Base-by-base conservation (phyloP, 805 yeast genomes). In the Cyberlindnera nakhonratchasimensis region DNA sequence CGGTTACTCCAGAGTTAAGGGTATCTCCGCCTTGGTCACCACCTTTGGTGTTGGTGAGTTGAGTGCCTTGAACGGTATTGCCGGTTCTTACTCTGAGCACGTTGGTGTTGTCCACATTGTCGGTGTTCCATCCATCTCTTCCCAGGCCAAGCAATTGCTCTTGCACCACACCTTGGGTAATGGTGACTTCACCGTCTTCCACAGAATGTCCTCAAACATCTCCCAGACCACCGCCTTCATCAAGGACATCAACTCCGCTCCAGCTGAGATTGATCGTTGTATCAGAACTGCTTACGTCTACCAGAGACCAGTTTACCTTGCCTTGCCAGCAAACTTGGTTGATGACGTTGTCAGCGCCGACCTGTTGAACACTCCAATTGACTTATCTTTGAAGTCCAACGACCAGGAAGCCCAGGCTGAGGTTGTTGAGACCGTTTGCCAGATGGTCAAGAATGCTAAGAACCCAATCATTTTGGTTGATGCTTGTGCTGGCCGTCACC, bases 41-140 rank as follows among this genome's bases (percentile, higher is more conserved):
- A 86, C 96, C 38, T 86, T 86, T 62, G 96, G 96, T 67, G 96
- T 86, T 43, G 96, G 96, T 63, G 96, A 86, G 65, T 73, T 86
- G 59, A 75, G 85, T 22, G 91, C 95, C 11, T 70, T 86, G 55
- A 86, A 86, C 65, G 95, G 93, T 56, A 75, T 87, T 60, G 95
- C 90, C 34, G 96, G 96, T 55, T 72, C 93, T 39, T 86, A 79
- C 67, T 90, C 95, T 50, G 95, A 87, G 66, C 95, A 86, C 66
- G 90, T 87, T 49, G 93, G 93, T 55, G 65, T 86, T 53, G 67
- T 86, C 51, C 95, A 86, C 67, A 76, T 86, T 54, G 95, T 86
- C 33, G 96, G 96, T 62, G 85, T 84, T 44, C 95, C 96, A 51
- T 80, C 91, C 42, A 70, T 79, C 57, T 70, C 82, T 24, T 76